Conservation (phyloP, 257 asterid genomes). For the Scutellaria barbata region DNA sequence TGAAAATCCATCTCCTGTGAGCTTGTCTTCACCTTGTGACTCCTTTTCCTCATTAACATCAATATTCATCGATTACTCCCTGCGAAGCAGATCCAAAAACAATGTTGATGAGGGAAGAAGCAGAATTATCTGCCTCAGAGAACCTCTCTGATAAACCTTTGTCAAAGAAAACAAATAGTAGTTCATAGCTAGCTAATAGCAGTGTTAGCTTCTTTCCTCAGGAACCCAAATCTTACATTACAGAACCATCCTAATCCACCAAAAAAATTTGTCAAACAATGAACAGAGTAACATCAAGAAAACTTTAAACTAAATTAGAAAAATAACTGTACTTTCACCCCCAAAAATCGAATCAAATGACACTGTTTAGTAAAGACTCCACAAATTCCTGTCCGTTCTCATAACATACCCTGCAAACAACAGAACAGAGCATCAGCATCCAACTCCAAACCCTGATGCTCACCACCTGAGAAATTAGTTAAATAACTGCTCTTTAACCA, state of each 20-base stretch:
- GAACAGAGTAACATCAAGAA: slow-evolving; percentile 33
- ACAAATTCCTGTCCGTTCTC: slow-evolving; percentile 37
- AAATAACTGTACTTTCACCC: slow-evolving; percentile 38
- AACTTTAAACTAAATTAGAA: slow-evolving; percentile 26
- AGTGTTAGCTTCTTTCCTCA: slow-evolving; percentile 45
- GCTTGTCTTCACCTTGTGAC: slow-evolving; percentile 50
- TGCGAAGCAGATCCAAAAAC: slow-evolving; percentile 55
- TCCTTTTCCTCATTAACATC: slow-evolving; percentile 55
- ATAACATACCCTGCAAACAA: slow-evolving; percentile 47
- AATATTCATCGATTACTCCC: slow-evolving; percentile 61
- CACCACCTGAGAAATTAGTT: slow-evolving; percentile 35
- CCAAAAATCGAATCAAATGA: slow-evolving; percentile 37
- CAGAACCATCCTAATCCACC: slow-evolving; percentile 46
- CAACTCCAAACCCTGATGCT: slow-evolving; percentile 38
- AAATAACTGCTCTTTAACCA: slow-evolving; percentile 7
- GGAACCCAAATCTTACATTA: slow-evolving; percentile 39
- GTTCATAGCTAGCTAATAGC: slow-evolving; percentile 49
- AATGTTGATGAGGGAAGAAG: slow-evolving; percentile 45
- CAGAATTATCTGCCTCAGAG: slow-evolving; percentile 32
- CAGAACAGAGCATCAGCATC: slow-evolving; percentile 43
- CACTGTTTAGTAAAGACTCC: slow-evolving; percentile 36
- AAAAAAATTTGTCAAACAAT: slow-evolving; percentile 38
- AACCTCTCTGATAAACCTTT: slow-evolving; percentile 53
- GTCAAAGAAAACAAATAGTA: slow-evolving; percentile 48
- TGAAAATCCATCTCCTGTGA: slow-evolving; percentile 38